Percentiles rank a stretch among this genome's conserved stretches.
These are phyloP conservation scores for Cytospora schulzeri DNA, from an alignment of 2,329 filamentous ascomycete genomes.

Conservation along the genomic window DNA sequence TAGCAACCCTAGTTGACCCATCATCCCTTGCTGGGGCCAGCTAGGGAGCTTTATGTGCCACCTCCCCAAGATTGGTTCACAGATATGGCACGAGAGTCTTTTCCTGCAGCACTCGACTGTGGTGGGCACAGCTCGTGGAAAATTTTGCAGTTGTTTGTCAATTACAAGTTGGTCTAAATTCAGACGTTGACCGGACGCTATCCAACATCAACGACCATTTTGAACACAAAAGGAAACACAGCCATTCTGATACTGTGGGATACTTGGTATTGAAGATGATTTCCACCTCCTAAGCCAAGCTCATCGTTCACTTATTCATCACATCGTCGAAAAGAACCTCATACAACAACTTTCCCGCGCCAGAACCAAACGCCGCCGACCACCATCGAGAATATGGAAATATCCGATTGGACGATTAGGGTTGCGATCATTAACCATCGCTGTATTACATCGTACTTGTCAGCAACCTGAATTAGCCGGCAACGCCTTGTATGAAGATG, in stretches of 20 bases:
- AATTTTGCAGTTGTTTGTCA: not conserved
- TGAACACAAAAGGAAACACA: not conserved
- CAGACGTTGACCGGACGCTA: slow-evolving; percentile 11
- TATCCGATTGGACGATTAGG: not conserved
- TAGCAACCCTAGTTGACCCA: too few relatives aligned
- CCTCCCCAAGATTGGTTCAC: too few relatives aligned
- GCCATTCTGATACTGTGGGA: slow-evolving; percentile 7
- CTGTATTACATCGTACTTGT: slow-evolving; percentile 27
- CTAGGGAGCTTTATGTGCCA: not conserved
- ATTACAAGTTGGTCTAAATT: slow-evolving; percentile 16
- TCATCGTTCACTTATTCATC: slow-evolving; percentile 18
- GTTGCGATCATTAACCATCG: slow-evolving; percentile 20
- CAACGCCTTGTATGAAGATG: not conserved
- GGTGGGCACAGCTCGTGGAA: not conserved
- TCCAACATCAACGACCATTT: slow-evolving; percentile 16
- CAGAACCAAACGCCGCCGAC: slow-evolving; percentile 6
- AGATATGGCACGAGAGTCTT: not conserved
- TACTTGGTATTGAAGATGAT: not conserved
- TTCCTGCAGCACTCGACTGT: not conserved
- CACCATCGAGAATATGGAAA: not conserved
- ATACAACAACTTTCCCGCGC: slow-evolving; percentile 1
- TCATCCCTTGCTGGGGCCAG: too few relatives aligned
- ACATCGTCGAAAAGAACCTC: slow-evolving; percentile 14
- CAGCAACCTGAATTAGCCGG: slow-evolving; percentile 27
- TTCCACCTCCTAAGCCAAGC: not conserved